phyloP scores from a whole-genome alignment of 163 green algal genomes.

The Scenedesmus sp. region DNA sequence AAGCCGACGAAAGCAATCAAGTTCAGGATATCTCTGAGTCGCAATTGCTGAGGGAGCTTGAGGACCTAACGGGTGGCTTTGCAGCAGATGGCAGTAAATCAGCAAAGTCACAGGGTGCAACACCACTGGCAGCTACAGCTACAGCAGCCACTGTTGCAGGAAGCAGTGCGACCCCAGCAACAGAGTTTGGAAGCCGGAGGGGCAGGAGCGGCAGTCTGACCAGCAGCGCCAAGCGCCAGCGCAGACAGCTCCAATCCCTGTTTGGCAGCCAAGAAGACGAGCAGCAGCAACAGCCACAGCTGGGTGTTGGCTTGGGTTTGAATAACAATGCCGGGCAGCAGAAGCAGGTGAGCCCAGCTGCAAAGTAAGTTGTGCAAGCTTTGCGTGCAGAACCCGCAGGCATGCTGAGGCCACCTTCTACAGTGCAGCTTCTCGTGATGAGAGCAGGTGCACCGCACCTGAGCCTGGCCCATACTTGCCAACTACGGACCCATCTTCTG shows the following conservation, averaged over 20 bases:
- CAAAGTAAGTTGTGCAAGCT: too few relatives aligned
- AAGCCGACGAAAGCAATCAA: background rate
- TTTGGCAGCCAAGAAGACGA: slow-evolving; percentile 33
- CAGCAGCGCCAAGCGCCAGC: slow-evolving; percentile 19
- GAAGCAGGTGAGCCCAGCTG: background rate
- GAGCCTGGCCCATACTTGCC: background rate
- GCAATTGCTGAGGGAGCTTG: slow-evolving; percentile 22
- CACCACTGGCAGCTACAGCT: background rate
- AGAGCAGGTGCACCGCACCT: background rate
- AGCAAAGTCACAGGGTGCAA: background rate
- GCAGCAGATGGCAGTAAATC: background rate
- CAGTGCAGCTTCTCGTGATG: background rate
- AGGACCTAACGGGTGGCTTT: background rate
- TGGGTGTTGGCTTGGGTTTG: background rate
- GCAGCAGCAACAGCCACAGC: slow-evolving; percentile 7
- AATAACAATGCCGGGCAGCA: background rate
- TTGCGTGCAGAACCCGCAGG: background rate
- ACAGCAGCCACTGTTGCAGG: background rate
- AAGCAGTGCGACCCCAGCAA: background rate
- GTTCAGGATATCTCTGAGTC: background rate
- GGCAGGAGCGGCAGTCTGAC: background rate
- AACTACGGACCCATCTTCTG: too few relatives aligned
- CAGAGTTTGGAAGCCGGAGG: background rate
- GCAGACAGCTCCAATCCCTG: slow-evolving; percentile 3
- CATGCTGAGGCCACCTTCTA: background rate